Evolutionary conservation across 768 basidiomycete species (phyloP), one percentile per base, ranked within the genome.

Genomic region (Psilocybe subaeruginosa): DNA sequence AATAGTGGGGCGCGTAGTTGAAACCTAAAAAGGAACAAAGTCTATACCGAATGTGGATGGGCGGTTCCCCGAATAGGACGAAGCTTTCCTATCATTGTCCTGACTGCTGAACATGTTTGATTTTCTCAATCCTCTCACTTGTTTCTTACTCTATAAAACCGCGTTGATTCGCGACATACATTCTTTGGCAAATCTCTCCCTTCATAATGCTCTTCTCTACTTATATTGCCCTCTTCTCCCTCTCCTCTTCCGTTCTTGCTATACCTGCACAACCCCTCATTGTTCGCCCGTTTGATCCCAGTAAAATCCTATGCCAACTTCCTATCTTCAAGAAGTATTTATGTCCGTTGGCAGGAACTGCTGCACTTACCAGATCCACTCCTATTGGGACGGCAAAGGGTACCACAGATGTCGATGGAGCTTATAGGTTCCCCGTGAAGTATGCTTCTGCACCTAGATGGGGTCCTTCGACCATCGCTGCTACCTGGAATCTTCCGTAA

Each of bases 381-480:
- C 76, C 80, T 16, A 60, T 90, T 27, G 90, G 90, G 16, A 72
- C 73, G 17, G 90, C 90, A 8, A 69, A 71, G 16, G 90, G 90
- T 31, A 76, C 79, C 3, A 43, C 74, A 3, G 84, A 84, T 62
- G 73, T 75, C 16, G 69, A 78, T 49, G 85, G 83, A 31, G 85
- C 80, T 29, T 72, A 76, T 54, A 79, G 89, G 45, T 92, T 87
- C 69, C 70, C 83, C 33, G 89, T 89, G 59, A 86, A 80, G 67
- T 93, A 93, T 70, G 91, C 85, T 7, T 77, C 77, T 58, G 87
- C 88, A 5, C 62, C 76, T 12, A 80, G 91, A 58, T 93, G 89
- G 87, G 72, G 77, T 47, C 76, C 81, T 5, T 87, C 91, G 1
- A 73, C 78, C 2, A 66, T 86, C 2, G 83, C 77, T 2, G 78